A percentile compares a stretch with the other conserved stretches of the same genome.
Conservation (phyloP, 495 filamentous ascomycete species). For the Neurospora intermedia region DNA sequence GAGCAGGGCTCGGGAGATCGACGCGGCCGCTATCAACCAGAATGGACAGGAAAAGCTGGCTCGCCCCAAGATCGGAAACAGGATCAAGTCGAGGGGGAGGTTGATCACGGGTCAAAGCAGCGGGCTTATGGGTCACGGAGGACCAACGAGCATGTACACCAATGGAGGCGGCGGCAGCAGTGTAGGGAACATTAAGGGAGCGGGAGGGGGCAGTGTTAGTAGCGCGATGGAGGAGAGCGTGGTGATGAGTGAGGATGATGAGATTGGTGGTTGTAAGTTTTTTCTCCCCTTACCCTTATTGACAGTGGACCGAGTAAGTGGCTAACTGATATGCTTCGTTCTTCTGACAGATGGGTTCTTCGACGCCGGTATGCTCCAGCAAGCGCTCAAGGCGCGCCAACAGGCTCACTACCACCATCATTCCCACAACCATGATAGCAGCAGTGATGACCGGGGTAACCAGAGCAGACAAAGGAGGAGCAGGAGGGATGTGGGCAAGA, state of each 20-base stretch:
- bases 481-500: conserved; percentile 67
- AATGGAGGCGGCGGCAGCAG: not conserved
- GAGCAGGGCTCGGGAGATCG: conserved; percentile 34
- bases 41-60: not conserved
- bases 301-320: too few relatives aligned
- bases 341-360: conserved; percentile 73
- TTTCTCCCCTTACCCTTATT: not conserved
- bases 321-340: too few relatives aligned
- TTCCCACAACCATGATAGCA: not conserved
- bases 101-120: conserved; percentile 36
- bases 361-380: conserved; percentile 85
- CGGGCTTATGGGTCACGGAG: conserved; percentile 28
- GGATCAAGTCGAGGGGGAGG: conserved; percentile 46
- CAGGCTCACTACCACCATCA: conserved; percentile 26
- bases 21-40: conserved; percentile 7
- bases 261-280: conserved; percentile 81
- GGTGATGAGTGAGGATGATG: conserved; percentile 72
- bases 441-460: conserved; percentile 21
- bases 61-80: conserved; percentile 8
- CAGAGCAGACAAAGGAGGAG: conserved; percentile 36
- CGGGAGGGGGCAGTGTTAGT: conserved; percentile 31
- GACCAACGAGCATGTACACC: not conserved
- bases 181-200: not conserved
- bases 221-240: conserved; percentile 44
- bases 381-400: conserved; percentile 61